A percentile compares a stretch with the other conserved stretches of the same genome.
phyloP scores from a whole-genome alignment of 495 filamentous ascomycete genomes.

The Talaromyces adpressus region DNA sequence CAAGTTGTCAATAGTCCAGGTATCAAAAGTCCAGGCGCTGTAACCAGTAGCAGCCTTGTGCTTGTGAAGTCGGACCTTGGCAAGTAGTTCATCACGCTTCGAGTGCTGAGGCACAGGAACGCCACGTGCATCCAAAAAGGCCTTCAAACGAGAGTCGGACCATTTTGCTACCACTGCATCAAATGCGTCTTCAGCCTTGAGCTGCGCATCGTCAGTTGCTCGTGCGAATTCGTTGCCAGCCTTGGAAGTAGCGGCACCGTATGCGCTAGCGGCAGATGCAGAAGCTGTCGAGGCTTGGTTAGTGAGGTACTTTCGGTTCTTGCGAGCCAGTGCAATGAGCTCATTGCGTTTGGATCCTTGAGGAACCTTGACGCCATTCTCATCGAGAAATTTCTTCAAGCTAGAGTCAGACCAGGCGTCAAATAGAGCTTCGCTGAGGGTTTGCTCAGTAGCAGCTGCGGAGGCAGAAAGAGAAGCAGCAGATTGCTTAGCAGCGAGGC shows the following conservation, averaged over 20 bases:
- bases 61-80: slow-evolving; percentile 61
- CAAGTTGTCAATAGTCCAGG: slow-evolving; percentile 70
- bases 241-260: slow-evolving; percentile 75
- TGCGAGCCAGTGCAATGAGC: slow-evolving; percentile 81
- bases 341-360: slow-evolving; percentile 90
- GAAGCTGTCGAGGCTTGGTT: slow-evolving; percentile 50
- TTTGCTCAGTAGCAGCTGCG: slow-evolving; percentile 60
- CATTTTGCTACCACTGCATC: slow-evolving; percentile 54
- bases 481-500: slow-evolving; percentile 54
- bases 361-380: slow-evolving; percentile 71
- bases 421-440: slow-evolving; percentile 74
- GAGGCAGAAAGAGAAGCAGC: slow-evolving; percentile 55
- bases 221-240: slow-evolving; percentile 71
- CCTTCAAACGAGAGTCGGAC: slow-evolving; percentile 74
- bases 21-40: slow-evolving; percentile 80
- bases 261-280: slow-evolving; percentile 52
- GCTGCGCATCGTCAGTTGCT: slow-evolving; percentile 62
- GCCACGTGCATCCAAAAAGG: slow-evolving; percentile 48
- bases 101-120: slow-evolving; percentile 66
- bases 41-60: slow-evolving; percentile 68
- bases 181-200: slow-evolving; percentile 63
- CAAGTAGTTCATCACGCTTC: slow-evolving; percentile 74
- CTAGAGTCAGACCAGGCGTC: slow-evolving; percentile 81
- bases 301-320: slow-evolving; percentile 70
- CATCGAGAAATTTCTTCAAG: slow-evolving; percentile 72